Percentiles rank a stretch among this genome's conserved stretches.
phyloP scores from a whole-genome alignment of 1,284 basidiomycete species.

The Cutaneotrichosporon cavernicola region DNA sequence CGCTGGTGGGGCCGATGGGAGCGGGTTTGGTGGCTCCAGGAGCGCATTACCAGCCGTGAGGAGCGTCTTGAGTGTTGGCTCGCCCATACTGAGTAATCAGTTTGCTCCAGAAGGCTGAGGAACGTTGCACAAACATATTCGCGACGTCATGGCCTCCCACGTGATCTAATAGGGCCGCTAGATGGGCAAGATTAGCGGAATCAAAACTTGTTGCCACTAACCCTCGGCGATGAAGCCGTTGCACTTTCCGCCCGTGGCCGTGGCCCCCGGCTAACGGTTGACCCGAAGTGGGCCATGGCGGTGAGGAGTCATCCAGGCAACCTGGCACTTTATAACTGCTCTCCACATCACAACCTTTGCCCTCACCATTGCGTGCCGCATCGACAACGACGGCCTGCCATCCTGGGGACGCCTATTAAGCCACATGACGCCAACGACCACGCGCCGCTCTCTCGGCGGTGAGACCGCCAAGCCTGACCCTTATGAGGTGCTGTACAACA shows the following conservation, averaged over 20 bases:
- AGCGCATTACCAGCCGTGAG: constrained; percentile 31
- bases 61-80: constrained; percentile 25
- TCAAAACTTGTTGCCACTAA: neutral
- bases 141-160: constrained; percentile 27
- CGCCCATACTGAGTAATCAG: constrained; percentile 19
- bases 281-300: constrained; percentile 3
- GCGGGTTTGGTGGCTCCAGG: constrained; percentile 37
- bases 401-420: constrained; percentile 22
- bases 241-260: neutral
- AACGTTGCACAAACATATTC: constrained; percentile 21
- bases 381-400: constrained; percentile 20
- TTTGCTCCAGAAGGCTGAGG: constrained; percentile 13
- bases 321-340: neutral
- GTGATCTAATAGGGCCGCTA: neutral
- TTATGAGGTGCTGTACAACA: constrained; percentile 46
- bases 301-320: neutral
- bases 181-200: constrained; percentile 1
- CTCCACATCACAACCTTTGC: neutral
- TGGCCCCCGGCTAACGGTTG: neutral
- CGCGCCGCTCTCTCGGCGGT: neutral
- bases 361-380: constrained; percentile 13
- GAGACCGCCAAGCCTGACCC: constrained; percentile 18
- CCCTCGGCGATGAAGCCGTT: neutral
- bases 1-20: constrained; percentile 33
- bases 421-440: constrained; percentile 13